phyloP scores from a whole-genome alignment of 2,329 filamentous ascomycete species.

The Chaetomium globosum region DNA sequence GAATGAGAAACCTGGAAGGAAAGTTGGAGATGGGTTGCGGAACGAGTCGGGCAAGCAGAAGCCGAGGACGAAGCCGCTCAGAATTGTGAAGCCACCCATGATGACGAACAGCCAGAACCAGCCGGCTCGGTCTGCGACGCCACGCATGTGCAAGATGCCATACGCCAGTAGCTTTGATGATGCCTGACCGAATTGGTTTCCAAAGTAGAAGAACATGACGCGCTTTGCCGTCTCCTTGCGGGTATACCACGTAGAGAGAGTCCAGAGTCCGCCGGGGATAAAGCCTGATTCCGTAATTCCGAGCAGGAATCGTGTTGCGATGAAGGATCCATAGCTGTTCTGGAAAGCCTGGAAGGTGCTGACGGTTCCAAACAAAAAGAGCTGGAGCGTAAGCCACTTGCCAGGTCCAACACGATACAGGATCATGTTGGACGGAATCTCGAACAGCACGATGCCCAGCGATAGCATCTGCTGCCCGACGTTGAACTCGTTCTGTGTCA shows the following conservation, averaged over 20 bases:
- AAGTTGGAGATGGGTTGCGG: conserved; percentile 47
- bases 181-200: conserved; percentile 48
- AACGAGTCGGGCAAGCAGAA: conserved; percentile 51
- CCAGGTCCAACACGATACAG: conserved; percentile 41
- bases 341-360: conserved; percentile 59
- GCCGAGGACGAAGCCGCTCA: conserved; percentile 47
- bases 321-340: conserved; percentile 39
- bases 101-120: conserved; percentile 61
- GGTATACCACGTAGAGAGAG: conserved; percentile 53
- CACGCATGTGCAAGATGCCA: conserved; percentile 54
- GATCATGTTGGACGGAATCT: conserved; percentile 39
- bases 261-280: conserved; percentile 52
- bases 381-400: conserved; percentile 45
- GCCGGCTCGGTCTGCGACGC: conserved; percentile 51
- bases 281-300: conserved; percentile 47
- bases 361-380: conserved; percentile 48
- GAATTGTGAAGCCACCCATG: conserved; percentile 57
- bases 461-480: conserved; percentile 55
- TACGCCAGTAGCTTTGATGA: conserved; percentile 49
- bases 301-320: conserved; percentile 43
- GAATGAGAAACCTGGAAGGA: conserved; percentile 42
- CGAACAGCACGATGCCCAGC: conserved; percentile 53
- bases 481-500: conserved; percentile 56
- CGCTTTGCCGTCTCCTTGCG: conserved; percentile 50
- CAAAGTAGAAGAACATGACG: conserved; percentile 50